A percentile compares a stretch with the other conserved stretches of the same genome.
Evolutionary conservation across 257 asterid species (phyloP).

Genomic region (Nicotiana obtusifolia): DNA sequence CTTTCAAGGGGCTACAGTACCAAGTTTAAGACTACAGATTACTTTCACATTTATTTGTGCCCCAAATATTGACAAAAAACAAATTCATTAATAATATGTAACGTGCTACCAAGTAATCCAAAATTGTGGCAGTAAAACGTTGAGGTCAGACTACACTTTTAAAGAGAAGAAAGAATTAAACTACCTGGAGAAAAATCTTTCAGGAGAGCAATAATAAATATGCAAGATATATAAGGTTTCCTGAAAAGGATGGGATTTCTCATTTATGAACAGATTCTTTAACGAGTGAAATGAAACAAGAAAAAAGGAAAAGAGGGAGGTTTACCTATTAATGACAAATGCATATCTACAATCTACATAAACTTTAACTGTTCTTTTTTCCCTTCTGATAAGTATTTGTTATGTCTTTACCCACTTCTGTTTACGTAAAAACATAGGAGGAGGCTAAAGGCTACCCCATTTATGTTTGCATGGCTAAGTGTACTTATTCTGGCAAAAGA

Average conservation of each 20-base stretch:
- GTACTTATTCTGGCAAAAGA: neutral
- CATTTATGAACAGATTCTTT: neutral
- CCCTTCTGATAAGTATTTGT: neutral
- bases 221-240: neutral
- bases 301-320: neutral
- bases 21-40: neutral
- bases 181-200: neutral
- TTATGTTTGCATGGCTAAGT: neutral
- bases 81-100: neutral
- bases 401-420: neutral
- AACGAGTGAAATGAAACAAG: neutral
- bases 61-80: neutral
- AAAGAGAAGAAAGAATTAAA: constrained; percentile 5
- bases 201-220: neutral
- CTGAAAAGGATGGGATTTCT: neutral
- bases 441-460: neutral
- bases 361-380: neutral
- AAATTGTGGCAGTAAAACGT: neutral
- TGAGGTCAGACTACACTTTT: neutral
- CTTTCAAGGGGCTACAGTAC: neutral
- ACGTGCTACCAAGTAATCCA: neutral
- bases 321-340: neutral
- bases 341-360: neutral
- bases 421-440: neutral
- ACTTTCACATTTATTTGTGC: neutral